Percentiles rank a stretch among this genome's conserved stretches.
Conservation (phyloP, 2,329 filamentous ascomycete species). For the Trichoderma endophyticum region DNA sequence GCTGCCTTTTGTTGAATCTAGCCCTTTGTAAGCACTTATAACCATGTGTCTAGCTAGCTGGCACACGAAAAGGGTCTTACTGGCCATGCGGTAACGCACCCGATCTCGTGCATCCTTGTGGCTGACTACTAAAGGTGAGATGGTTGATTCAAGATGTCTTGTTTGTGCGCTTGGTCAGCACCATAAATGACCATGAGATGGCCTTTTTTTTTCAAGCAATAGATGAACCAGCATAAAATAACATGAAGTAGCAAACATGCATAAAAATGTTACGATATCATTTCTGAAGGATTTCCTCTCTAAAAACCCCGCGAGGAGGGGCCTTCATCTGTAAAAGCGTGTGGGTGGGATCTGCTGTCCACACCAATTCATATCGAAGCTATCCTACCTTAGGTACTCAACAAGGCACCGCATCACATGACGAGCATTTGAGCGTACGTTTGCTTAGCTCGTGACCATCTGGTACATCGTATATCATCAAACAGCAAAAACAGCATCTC, state of each 20-base stretch:
- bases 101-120: conserved; percentile 4
- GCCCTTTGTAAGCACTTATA: neutral
- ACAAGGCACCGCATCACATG: conserved; percentile 1
- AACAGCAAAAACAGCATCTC: neutral
- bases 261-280: neutral
- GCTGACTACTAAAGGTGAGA: neutral
- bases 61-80: conserved; percentile 3
- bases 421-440: neutral
- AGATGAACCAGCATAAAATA: neutral
- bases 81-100: neutral
- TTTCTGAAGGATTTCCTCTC: neutral
- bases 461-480: neutral
- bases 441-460: neutral
- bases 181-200: neutral
- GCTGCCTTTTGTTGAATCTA: neutral
- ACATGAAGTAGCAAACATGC: neutral
- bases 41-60: neutral
- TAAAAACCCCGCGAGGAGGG: conserved; percentile 5
- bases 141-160: neutral
- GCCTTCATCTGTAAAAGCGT: neutral
- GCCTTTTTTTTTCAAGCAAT: neutral
- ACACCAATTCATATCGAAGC: neutral
- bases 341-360: neutral
- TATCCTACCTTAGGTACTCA: neutral
- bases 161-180: neutral